Percentiles rank a stretch among this genome's conserved stretches.
Conservation (phyloP, 257 asterid species). For the Jacaranda mimosifolia region DNA sequence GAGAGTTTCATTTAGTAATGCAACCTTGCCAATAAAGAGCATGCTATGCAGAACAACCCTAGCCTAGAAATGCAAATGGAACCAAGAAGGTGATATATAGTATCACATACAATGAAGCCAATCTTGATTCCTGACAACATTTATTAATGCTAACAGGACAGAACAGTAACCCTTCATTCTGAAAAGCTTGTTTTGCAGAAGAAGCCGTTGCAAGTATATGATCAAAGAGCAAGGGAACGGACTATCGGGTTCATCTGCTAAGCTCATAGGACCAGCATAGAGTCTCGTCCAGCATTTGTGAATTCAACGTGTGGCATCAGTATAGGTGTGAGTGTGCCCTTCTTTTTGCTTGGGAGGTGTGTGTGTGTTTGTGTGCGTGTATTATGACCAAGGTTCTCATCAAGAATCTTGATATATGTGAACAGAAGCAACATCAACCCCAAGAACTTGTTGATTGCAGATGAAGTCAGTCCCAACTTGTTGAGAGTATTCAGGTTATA, state of each 20-base stretch:
- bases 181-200: constrained; percentile 91
- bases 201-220: constrained; percentile 97
- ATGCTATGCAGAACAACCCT: constrained; percentile 23
- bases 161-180: constrained; percentile 68
- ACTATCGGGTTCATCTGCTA: constrained; percentile 87
- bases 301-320: constrained; percentile 73
- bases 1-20: constrained; percentile 30
- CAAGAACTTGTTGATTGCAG: constrained; percentile 92
- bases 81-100: constrained; percentile 37
- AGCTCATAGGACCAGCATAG: constrained; percentile 98
- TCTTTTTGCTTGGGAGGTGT: background rate
- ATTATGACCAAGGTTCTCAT: constrained; percentile 47
- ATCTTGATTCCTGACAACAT: constrained; percentile 39
- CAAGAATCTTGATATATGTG: constrained; percentile 93
- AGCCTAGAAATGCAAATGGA: constrained; percentile 33
- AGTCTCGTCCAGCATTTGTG: constrained; percentile 99
- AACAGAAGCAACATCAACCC: constrained; percentile 93
- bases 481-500: constrained; percentile 79
- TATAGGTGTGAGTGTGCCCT: constrained; percentile 13
- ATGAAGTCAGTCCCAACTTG: constrained; percentile 95
- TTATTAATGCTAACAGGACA: constrained; percentile 42
- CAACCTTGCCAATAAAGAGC: constrained; percentile 14
- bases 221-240: constrained; percentile 97
- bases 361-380: no score
- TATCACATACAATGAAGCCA: constrained; percentile 41